Base-by-base conservation (phyloP, 306 rosid species). In the Echinosophora koreensis region DNA sequence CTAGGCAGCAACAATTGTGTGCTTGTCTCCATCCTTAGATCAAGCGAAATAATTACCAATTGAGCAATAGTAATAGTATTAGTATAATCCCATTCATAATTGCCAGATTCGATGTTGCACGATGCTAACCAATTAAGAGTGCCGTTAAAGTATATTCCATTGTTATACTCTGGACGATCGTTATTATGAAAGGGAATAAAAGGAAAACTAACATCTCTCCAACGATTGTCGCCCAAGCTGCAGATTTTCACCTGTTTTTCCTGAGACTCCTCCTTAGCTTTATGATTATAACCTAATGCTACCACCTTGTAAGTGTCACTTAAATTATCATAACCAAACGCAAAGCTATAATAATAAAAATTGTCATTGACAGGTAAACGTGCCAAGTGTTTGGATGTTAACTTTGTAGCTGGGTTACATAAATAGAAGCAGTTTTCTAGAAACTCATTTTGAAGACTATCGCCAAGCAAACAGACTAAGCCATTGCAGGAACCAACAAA, bases 391-490 rank as follows among this genome's bases (percentile, higher is more conserved):
- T 7, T 4, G 1, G 50, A 63, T 15, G 8, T 38, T 8, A 63
- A 15, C n/a, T 28, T 37, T 0, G 27, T 63, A 8, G 69, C 30
- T 8, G 46, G 34, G 22, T 60, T 60, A 44, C 42, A 60, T 5
- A 62, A 35, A 6, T 7, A 6, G 22, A 62, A 4, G 6, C 11
- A 4, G 10, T 3, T 6, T 41, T 41, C 10, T 6, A 1, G 0
- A 8, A 0, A 8, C 2, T 2, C 0, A 1, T 3, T 5, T 13
- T 4, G 15, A 4, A 0, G 0, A 13, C 4, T 0, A 0, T 0
- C 1, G 7, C 6, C 4, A n/a, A 0, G 6, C n/a, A 37, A 3
- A 38, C 69, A 63, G 2, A 37, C 1, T n/a, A 63, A 63, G 4
- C 69, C 50, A 38, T 63, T 63, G 50, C 32, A 63, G 14, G 50